These are phyloP conservation scores for Aspergillus haitiensis DNA, from an alignment of 495 filamentous ascomycete species.

Conservation along the genomic window DNA sequence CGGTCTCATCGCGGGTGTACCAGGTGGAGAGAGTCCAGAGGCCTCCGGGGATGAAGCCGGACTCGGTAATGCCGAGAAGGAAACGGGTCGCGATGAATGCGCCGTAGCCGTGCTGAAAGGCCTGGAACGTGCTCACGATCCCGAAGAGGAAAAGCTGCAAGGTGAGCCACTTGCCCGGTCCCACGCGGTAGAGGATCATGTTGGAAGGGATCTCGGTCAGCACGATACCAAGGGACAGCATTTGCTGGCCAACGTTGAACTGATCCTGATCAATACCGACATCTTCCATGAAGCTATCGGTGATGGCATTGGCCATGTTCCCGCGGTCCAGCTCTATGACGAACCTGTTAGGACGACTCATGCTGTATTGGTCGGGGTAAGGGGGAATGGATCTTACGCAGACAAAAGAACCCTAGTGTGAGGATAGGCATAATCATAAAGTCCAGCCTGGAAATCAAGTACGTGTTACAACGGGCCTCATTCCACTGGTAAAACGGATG, in stretches of 20 bases:
- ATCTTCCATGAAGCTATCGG: slow-evolving; percentile 53
- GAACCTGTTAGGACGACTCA: background rate
- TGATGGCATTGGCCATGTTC: slow-evolving; percentile 51
- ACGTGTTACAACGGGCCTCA: background rate
- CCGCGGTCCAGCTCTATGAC: slow-evolving; percentile 48
- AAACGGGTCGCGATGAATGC: slow-evolving; percentile 53
- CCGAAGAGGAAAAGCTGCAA: slow-evolving; percentile 59
- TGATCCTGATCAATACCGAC: slow-evolving; percentile 55
- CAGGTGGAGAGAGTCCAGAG: slow-evolving; percentile 18
- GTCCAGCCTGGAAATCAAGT: slow-evolving; percentile 9
- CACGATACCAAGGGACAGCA: slow-evolving; percentile 57
- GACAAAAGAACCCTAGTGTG: slow-evolving; percentile 15
- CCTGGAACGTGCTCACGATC: slow-evolving; percentile 57
- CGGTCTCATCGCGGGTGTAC: slow-evolving; percentile 10
- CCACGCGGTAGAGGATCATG: slow-evolving; percentile 53
- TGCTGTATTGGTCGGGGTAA: background rate
- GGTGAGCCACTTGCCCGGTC: slow-evolving; percentile 56
- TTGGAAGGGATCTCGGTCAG: slow-evolving; percentile 60
- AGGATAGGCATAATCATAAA: slow-evolving; percentile 21
- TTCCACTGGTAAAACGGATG: background rate
- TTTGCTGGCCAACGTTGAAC: slow-evolving; percentile 56
- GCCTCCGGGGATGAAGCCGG: slow-evolving; percentile 11
- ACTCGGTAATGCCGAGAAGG: slow-evolving; percentile 45
- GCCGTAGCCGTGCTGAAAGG: slow-evolving; percentile 51
- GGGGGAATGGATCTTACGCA: slow-evolving; percentile 8